These are phyloP conservation scores for Parastagonospora nodorum DNA, from an alignment of 2,329 filamentous ascomycete genomes.

Conservation along the genomic window DNA sequence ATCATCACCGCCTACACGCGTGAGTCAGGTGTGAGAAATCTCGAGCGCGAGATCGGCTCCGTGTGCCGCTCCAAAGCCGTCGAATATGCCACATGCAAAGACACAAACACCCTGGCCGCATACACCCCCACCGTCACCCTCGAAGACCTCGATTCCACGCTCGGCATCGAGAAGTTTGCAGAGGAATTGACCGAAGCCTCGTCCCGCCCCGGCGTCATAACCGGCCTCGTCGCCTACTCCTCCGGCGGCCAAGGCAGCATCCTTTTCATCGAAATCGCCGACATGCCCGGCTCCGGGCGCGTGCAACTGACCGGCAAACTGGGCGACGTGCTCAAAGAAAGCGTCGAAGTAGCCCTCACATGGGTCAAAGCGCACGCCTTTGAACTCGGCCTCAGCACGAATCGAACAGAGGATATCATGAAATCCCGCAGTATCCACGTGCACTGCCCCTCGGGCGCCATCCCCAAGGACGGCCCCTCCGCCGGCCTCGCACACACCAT, in stretches of 20 bases:
- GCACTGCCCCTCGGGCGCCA: constrained; percentile 91
- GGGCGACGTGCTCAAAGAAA: constrained; percentile 95
- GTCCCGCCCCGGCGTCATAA: constrained; percentile 85
- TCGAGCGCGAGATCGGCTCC: constrained; percentile 92
- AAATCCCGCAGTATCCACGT: constrained; percentile 92
- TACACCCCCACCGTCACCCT: constrained; percentile 78
- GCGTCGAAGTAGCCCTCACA: constrained; percentile 90
- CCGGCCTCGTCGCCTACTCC: constrained; percentile 92
- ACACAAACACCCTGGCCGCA: constrained; percentile 64
- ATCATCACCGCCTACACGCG: constrained; percentile 97
- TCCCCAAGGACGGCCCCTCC: constrained; percentile 85
- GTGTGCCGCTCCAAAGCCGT: constrained; percentile 88
- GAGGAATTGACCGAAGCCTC: constrained; percentile 92
- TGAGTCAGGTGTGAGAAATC: constrained; percentile 92
- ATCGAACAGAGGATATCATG: constrained; percentile 91
- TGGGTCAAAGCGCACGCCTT: constrained; percentile 98
- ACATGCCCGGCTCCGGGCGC: constrained; percentile 91
- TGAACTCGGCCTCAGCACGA: constrained; percentile 80
- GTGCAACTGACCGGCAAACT: constrained; percentile 97
- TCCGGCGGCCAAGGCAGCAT: constrained; percentile 91
- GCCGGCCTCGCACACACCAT: constrained; percentile 95
- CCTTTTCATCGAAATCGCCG: constrained; percentile 95
- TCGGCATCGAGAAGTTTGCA: constrained; percentile 92
- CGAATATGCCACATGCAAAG: constrained; percentile 88
- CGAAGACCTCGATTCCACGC: constrained; percentile 84